These are phyloP conservation scores for Phytopythium kandeliae DNA, from an alignment of 352 stramenopile species.

Conservation along the genomic window DNA sequence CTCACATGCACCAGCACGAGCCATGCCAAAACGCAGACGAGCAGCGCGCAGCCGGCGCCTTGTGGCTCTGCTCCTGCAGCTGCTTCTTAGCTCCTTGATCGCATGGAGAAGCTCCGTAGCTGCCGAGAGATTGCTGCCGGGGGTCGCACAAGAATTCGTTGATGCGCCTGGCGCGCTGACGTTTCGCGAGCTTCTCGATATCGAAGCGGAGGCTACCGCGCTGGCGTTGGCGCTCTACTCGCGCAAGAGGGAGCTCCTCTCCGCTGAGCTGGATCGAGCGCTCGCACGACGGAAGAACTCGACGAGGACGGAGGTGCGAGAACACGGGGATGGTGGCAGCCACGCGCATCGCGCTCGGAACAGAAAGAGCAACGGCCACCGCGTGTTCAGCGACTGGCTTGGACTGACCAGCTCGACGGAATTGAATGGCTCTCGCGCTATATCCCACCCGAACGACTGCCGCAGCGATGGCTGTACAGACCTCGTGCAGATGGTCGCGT, in stretches of 20 bases:
- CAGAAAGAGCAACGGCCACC: background rate
- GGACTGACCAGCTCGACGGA: slow-evolving; percentile 6
- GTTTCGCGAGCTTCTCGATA: slow-evolving; percentile 2
- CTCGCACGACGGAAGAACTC: background rate
- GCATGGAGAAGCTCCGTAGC: background rate
- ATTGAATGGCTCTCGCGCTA: background rate
- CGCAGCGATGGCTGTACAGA: background rate
- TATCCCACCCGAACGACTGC: background rate
- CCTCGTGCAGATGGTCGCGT: slow-evolving; percentile 15
- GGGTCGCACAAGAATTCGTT: background rate
- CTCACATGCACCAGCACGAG: too few relatives aligned
- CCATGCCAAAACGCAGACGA: background rate
- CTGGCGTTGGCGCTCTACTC: slow-evolving; percentile 15
- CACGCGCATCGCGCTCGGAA: background rate
- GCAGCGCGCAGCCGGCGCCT: background rate
- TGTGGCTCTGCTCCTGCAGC: background rate
- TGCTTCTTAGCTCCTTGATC: background rate
- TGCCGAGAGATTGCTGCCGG: too few relatives aligned
- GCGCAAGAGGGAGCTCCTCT: slow-evolving; percentile 13
- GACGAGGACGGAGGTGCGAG: background rate
- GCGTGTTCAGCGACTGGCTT: slow-evolving; percentile 24
- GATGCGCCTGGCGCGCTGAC: background rate
- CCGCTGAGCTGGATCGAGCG: background rate
- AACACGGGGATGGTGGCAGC: background rate
- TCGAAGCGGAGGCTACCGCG: slow-evolving; percentile 9